Conservation (phyloP, 2,329 filamentous ascomycete genomes). For the Salinomyces thailandicus region DNA sequence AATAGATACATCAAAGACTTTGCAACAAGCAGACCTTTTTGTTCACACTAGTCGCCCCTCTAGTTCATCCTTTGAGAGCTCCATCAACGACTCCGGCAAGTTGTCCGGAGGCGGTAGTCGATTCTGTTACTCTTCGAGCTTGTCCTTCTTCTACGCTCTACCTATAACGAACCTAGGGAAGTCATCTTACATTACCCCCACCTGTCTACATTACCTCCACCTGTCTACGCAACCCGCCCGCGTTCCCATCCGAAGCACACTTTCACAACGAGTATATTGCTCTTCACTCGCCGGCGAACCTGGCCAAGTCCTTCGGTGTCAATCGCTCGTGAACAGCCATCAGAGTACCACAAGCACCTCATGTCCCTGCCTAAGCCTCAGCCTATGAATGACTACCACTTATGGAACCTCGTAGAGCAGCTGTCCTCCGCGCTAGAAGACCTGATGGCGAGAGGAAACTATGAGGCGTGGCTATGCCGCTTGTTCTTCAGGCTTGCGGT, state of each 20-base stretch:
- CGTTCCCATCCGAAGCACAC: background rate
- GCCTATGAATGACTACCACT: conserved; percentile 2
- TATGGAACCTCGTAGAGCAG: background rate
- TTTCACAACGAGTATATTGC: conserved; percentile 6
- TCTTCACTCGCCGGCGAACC: background rate
- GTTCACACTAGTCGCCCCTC: no score
- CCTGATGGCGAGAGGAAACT: conserved; percentile 1
- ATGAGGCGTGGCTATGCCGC: conserved; percentile 6
- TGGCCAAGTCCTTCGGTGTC: conserved; percentile 1
- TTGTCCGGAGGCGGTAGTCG: no score
- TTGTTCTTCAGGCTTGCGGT: conserved; percentile 8
- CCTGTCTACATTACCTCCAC: conserved; percentile 7
- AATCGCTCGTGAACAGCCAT: background rate
- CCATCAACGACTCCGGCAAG: no score
- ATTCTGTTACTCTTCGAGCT: no score
- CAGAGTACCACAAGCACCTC: background rate
- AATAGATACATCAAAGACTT: no score
- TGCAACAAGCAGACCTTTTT: no score
- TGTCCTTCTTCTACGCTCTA: no score
- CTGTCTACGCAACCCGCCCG: conserved; percentile 5
- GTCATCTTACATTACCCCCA: no score
- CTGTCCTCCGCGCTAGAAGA: background rate
- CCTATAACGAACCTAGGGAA: no score
- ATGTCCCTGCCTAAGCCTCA: background rate
- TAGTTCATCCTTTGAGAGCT: no score